A percentile compares a stretch with the other conserved stretches of the same genome.
phyloP scores from a whole-genome alignment of 148 eudicot species.

The Rhododendron ferrugineum region DNA sequence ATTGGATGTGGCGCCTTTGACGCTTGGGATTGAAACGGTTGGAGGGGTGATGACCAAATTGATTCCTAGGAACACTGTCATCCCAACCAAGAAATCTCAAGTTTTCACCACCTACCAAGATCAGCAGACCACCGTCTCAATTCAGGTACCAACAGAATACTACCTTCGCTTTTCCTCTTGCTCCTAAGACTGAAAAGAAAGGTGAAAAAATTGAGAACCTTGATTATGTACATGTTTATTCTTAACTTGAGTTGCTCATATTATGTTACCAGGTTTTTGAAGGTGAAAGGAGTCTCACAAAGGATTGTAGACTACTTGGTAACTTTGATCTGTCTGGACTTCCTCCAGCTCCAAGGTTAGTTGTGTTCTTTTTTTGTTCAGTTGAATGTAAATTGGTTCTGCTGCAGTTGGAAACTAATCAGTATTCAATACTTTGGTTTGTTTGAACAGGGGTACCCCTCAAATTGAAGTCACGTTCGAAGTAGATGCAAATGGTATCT shows the following conservation, averaged over 20 bases:
- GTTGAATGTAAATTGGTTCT: too few species aligned
- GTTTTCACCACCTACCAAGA: conserved; percentile 41
- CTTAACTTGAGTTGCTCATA: background rate
- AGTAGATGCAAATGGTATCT: conserved; percentile 63
- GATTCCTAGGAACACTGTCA: conserved; percentile 38
- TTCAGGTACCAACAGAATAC: conserved; percentile 20
- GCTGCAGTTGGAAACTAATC: conserved; percentile 1
- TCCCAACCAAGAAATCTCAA: conserved; percentile 39
- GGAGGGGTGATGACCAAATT: conserved; percentile 43
- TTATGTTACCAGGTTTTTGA: conserved; percentile 28
- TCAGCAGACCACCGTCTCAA: conserved; percentile 38
- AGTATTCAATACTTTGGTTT: conserved; percentile 20
- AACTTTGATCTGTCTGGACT: conserved; percentile 41
- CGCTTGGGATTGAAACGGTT: conserved; percentile 38
- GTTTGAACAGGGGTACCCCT: conserved; percentile 60
- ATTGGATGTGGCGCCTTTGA: conserved; percentile 38
- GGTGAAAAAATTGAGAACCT: background rate
- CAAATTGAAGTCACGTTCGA: conserved; percentile 81
- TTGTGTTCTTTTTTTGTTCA: background rate
- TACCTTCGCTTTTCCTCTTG: background rate
- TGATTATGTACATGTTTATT: background rate
- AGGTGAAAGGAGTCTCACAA: conserved; percentile 47
- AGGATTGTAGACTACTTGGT: conserved; percentile 37
- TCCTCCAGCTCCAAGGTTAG: conserved; percentile 43
- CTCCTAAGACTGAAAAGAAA: background rate